phyloP scores from a whole-genome alignment of 495 filamentous ascomycete genomes.

The Astrothelium macrocarpum region DNA sequence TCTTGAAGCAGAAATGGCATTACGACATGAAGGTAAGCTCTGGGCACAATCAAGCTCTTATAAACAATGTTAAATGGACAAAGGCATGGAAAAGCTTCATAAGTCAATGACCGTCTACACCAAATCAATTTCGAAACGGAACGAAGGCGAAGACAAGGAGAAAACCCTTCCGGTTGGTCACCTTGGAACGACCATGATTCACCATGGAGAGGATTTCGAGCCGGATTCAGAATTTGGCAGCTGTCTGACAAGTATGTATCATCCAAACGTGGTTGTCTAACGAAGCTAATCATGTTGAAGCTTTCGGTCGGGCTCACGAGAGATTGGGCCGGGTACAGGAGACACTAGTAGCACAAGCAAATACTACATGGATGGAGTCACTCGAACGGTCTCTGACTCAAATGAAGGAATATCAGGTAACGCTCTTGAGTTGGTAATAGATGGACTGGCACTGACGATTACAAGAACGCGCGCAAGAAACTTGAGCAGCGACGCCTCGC shows the following conservation, averaged over 20 bases:
- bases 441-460: not conserved
- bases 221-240: conserved; percentile 85
- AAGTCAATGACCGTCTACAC: conserved; percentile 80
- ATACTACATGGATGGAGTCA: conserved; percentile 81
- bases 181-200: conserved; percentile 78
- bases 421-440: conserved; percentile 5
- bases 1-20: conserved; percentile 83
- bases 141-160: conserved; percentile 74
- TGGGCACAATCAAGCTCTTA: not conserved
- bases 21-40: conserved; percentile 75
- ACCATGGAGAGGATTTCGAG: conserved; percentile 91
- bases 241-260: conserved; percentile 64
- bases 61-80: not conserved
- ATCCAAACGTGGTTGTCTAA: not conserved
- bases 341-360: conserved; percentile 70
- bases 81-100: conserved; percentile 88
- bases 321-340: conserved; percentile 81
- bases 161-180: conserved; percentile 73
- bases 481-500: conserved; percentile 82
- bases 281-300: conserved; percentile 12
- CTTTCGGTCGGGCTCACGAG: conserved; percentile 58
- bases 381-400: conserved; percentile 81
- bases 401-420: conserved; percentile 96
- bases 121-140: conserved; percentile 82
- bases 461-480: conserved; percentile 79